Evolutionary conservation across 148 eudicot genomes (phyloP).

Genomic region (Rhododendron ovatum): DNA sequence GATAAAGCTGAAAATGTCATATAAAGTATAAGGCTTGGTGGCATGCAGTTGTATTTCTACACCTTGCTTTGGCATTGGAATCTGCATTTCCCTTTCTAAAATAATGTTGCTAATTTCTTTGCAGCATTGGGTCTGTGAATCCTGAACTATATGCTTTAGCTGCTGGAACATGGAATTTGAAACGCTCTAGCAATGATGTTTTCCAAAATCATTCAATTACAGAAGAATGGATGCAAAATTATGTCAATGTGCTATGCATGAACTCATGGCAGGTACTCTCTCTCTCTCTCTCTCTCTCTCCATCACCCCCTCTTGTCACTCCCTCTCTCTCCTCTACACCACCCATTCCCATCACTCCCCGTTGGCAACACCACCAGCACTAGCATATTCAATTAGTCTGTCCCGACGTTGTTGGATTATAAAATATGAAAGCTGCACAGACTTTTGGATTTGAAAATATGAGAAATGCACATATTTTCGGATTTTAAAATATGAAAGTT

Average conservation of each 20-base stretch:
- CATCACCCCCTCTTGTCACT: no score
- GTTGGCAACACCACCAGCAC: no score
- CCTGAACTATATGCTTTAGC: conserved; percentile 78
- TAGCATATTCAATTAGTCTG: no score
- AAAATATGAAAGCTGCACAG: no score
- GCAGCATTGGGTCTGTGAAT: conserved; percentile 92
- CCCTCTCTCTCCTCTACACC: no score
- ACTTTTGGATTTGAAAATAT: no score
- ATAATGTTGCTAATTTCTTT: conserved; percentile 14
- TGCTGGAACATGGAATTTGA: conserved; percentile 48
- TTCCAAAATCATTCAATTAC: conserved; percentile 25
- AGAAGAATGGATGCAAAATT: conserved; percentile 69
- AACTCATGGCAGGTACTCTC: conserved; percentile 92
- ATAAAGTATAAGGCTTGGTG: not conserved
- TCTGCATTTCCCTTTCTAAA: not conserved
- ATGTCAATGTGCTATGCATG: conserved; percentile 71
- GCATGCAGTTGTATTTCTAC: not conserved
- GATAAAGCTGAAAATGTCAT: not conserved
- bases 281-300: no score
- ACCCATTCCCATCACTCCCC: no score
- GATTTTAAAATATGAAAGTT: no score
- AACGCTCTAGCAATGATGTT: conserved; percentile 17
- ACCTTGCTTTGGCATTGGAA: not conserved
- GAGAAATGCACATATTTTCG: no score
- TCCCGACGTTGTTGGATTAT: no score